Evolutionary conservation across 371 early-diverging fungal species (phyloP).

Genomic region (Mucor plumbeus): DNA sequence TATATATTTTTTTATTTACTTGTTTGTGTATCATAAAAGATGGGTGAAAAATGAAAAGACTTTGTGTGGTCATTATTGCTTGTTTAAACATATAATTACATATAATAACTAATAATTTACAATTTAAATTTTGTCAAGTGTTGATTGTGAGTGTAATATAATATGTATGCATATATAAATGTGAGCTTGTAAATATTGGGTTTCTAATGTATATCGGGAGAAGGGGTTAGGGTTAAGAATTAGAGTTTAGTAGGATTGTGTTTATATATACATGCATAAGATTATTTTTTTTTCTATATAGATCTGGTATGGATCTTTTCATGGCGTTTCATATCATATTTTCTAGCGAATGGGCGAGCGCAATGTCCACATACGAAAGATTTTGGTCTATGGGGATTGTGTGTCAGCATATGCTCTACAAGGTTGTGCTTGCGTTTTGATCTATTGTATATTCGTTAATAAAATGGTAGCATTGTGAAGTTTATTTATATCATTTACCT

Average conservation of each 20-base stretch:
- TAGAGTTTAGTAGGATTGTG: not conserved
- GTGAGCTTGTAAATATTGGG: too few relatives aligned
- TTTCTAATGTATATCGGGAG: too few relatives aligned
- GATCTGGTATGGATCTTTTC: constrained; percentile 40
- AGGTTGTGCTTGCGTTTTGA: constrained; percentile 42
- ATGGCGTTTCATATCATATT: constrained; percentile 44
- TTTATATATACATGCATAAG: constrained; percentile 8
- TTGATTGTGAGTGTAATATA: too few relatives aligned
- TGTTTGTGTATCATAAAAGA: not conserved
- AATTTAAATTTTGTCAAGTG: too few relatives aligned
- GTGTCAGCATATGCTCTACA: constrained; percentile 40
- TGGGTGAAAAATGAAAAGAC: not conserved
- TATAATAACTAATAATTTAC: not conserved
- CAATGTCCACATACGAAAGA: constrained; percentile 30
- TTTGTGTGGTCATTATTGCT: not conserved
- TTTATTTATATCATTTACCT: constrained; percentile 21
- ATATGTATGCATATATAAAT: too few relatives aligned
- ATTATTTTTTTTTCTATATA: not conserved
- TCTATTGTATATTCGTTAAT: constrained; percentile 7
- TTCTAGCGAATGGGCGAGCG: constrained; percentile 36
- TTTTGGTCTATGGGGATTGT: constrained; percentile 37
- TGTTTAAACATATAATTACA: not conserved
- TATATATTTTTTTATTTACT: not conserved
- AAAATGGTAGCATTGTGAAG: not conserved
- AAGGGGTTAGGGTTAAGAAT: too few relatives aligned